Conservation (phyloP, 164 flowering plant species). For the Nelumbo lutea region DNA sequence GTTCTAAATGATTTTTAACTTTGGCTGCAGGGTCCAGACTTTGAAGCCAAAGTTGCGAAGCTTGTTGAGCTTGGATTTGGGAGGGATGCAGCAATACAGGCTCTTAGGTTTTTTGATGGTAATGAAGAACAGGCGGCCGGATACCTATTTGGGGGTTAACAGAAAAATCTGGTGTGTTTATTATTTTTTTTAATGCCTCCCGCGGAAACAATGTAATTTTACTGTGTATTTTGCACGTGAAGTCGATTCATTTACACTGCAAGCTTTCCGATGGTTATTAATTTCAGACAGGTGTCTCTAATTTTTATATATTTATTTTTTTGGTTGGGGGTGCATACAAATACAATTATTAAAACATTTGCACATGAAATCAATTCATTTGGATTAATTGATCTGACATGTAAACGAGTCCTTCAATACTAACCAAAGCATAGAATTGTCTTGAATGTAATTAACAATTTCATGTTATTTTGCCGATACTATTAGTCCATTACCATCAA, state of each 20-base stretch:
- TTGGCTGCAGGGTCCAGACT: slow-evolving; percentile 53
- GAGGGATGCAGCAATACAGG: slow-evolving; percentile 68
- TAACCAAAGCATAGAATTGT: too few relatives aligned
- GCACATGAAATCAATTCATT: too few relatives aligned
- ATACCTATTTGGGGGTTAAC: slow-evolving; percentile 83
- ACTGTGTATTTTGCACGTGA: neutral
- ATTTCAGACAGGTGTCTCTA: neutral
- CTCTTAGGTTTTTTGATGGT: slow-evolving; percentile 68
- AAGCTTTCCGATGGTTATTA: neutral
- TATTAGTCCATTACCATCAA: too few relatives aligned
- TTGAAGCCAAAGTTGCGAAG: slow-evolving; percentile 80
- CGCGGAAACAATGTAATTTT: neutral
- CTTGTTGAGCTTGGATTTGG: slow-evolving; percentile 91
- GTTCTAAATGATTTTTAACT: neutral
- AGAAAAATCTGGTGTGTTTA: neutral
- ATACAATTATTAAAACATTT: too few relatives aligned
- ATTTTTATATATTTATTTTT: too few relatives aligned
- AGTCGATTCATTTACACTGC: neutral
- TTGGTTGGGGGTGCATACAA: too few relatives aligned
- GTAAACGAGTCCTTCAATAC: too few relatives aligned
- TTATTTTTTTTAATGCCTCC: neutral
- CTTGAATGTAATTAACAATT: too few relatives aligned
- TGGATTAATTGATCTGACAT: too few relatives aligned
- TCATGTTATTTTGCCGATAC: too few relatives aligned
- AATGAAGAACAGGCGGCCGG: slow-evolving; percentile 98